Evolutionary conservation across 2,329 filamentous ascomycete species (phyloP).

Genomic region (Microcera coccophila): DNA sequence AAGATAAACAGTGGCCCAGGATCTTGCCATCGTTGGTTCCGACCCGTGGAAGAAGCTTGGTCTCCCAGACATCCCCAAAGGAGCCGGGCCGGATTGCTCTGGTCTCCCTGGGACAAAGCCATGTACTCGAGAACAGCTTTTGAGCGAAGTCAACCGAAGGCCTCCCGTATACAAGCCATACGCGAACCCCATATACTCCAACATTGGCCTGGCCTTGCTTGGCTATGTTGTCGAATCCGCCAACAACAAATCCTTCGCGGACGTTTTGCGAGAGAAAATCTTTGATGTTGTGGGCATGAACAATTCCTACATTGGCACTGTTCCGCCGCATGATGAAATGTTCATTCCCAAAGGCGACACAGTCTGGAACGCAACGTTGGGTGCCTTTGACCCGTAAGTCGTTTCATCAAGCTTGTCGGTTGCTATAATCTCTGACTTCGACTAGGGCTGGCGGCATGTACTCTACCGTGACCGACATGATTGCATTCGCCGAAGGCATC

Average conservation of each 20-base stretch:
- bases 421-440: not conserved
- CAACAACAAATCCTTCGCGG: constrained; percentile 36
- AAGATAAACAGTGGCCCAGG: constrained; percentile 27
- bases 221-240: constrained; percentile 44
- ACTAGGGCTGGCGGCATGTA: constrained; percentile 38
- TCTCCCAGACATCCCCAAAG: constrained; percentile 29
- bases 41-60: constrained; percentile 29
- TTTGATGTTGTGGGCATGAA: constrained; percentile 41
- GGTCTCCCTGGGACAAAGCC: constrained; percentile 32
- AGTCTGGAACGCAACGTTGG: constrained; percentile 33
- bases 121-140: constrained; percentile 29
- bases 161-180: constrained; percentile 42
- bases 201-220: constrained; percentile 43
- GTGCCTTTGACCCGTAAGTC: constrained; percentile 34
- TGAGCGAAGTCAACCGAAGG: constrained; percentile 25
- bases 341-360: constrained; percentile 35
- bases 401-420: not conserved
- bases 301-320: constrained; percentile 34
- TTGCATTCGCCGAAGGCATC: constrained; percentile 40
- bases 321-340: constrained; percentile 29
- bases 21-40: constrained; percentile 27
- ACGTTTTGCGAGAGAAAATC: constrained; percentile 39
- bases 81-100: constrained; percentile 30
- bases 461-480: constrained; percentile 40
- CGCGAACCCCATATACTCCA: constrained; percentile 46